Percentiles rank a stretch among this genome's conserved stretches.
These are phyloP conservation scores for Ceratocystis alfenasii DNA, from an alignment of 2,329 filamentous ascomycete genomes.

Conservation along the genomic window DNA sequence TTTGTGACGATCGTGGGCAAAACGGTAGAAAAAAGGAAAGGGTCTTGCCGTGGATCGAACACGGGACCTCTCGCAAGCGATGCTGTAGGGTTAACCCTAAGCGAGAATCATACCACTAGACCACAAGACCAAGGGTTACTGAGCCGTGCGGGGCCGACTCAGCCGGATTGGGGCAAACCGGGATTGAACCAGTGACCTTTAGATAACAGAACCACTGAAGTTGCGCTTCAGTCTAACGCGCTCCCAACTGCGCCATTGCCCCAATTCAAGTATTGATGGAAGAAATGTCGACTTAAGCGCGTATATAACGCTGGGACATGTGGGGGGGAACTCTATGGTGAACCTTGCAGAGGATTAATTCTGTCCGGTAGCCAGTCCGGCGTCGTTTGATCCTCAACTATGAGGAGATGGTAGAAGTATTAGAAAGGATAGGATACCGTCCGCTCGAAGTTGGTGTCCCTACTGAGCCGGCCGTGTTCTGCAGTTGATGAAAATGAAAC, in stretches of 20 bases:
- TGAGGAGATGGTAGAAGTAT: too few relatives aligned
- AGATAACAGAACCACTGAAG: constrained; percentile 19
- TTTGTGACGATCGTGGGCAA: not conserved
- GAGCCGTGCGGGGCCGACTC: constrained; percentile 24
- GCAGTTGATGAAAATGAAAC: too few relatives aligned
- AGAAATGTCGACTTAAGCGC: too few relatives aligned
- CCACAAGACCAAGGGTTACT: constrained; percentile 36
- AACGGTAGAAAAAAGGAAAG: not conserved
- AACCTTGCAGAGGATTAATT: too few relatives aligned
- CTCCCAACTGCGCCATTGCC: constrained; percentile 15
- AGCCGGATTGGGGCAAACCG: constrained; percentile 12
- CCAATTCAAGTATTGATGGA: not conserved
- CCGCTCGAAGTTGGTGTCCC: too few relatives aligned
- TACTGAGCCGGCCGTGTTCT: too few relatives aligned
- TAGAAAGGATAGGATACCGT: too few relatives aligned
- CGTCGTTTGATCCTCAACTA: too few relatives aligned
- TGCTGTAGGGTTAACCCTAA: constrained; percentile 41
- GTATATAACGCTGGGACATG: too few relatives aligned
- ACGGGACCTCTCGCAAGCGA: constrained; percentile 25
- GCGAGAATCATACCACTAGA: constrained; percentile 62
- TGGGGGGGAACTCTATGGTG: too few relatives aligned
- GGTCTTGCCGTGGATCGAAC: constrained; percentile 25
- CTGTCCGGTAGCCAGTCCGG: too few relatives aligned
- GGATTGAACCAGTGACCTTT: constrained; percentile 18
- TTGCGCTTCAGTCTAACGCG: constrained; percentile 2